Evolutionary conservation across 2,329 filamentous ascomycete species (phyloP), one percentile per base, ranked within the genome.

Genomic region (Hypoxylon sp.): DNA sequence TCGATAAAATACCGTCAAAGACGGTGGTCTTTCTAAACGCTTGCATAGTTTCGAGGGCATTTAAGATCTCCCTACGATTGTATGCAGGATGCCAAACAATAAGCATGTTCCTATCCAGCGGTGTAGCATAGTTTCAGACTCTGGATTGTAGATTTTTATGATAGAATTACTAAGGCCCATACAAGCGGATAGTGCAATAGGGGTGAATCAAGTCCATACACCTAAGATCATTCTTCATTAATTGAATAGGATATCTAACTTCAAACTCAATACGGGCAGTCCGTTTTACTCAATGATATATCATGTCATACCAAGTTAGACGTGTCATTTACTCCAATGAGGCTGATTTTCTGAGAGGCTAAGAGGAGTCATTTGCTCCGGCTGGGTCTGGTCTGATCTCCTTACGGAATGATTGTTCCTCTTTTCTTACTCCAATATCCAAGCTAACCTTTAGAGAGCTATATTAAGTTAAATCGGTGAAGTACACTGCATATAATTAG

Each of bases 291-390:
- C 3, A 11, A 39, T 35, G 8, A 42, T 59, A 51, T 48, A 51
- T 51, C 46, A 42, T 42, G 56, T 51, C 46, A 46, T 50, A 59
- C 46, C 22, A 51, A 22, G 55, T 11, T 31, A 29, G 14, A n/a
- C 33, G 8, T 42, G 33, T 22, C 10, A 50, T 50, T 22, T 59
- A 22, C 33, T 51, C 56, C 46, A 31, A 39, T 22, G 24, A 42
- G 54, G 22, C 44, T 31, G 29, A 50, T 29, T 9, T 31, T 17
- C 24, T 31, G 17, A 29, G 11, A 29, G n/a, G 46, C 5, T 24
- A 39, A 59, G 46, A 29, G 3, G 17, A 22, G 37, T n/a, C 46
- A 58, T 24, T 39, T 50, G 33, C 39, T 29, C 29, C 37, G 39
- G 39, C 46, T 17, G 35, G 17, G 39, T 47, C 14, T 17, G 17